Base-by-base conservation (phyloP, 257 asterid genomes). In the Solanum habrochaites region DNA sequence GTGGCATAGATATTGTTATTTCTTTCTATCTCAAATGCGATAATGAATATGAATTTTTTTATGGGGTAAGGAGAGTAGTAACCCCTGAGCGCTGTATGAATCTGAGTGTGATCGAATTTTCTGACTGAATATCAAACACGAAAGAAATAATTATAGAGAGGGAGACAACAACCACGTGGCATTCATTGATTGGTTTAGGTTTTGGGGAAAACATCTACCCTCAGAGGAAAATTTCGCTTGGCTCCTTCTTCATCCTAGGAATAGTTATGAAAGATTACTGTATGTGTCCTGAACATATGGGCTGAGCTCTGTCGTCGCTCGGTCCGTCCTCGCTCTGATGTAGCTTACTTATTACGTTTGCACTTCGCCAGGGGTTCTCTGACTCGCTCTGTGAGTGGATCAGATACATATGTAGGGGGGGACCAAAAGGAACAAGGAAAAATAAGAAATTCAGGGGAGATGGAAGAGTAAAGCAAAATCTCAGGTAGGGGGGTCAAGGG, bases 141-240 rank as follows among this genome's bases (percentile, higher is more conserved):
- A 1, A 5, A 10, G 4, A 62, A 62, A 62, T 69, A 85, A 85
- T 20, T 29, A 67, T 10, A 3, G 37, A 13, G 11, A 7, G 5
- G 73, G 39, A 11, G 64, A 47, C 81, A 43, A 40, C n/a, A 23
- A 18, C 11, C 37, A 85, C 5, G n/a, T 45, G 87, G 10, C 82
- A 12, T 8, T 12, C 66, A 29, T 13, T 85, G 9, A 85, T 85
- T 85, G 62, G 87, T 32, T 18, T 45, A 11, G n/a, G n/a, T n/a
- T 85, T 67, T 29, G 32, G n/a, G n/a, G n/a, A 85, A 85, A 85
- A 47, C 84, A 85, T 69, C 82, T 73, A 42, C 87, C 80, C 66
- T n/a, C n/a, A n/a, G n/a, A n/a, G n/a, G n/a, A n/a, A n/a, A n/a
- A n/a, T n/a, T n/a, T n/a, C n/a, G n/a, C n/a, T n/a, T n/a, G n/a